Base-by-base conservation (phyloP, 2,329 filamentous ascomycete species). In the Pseudogymnoascus pannorum region DNA sequence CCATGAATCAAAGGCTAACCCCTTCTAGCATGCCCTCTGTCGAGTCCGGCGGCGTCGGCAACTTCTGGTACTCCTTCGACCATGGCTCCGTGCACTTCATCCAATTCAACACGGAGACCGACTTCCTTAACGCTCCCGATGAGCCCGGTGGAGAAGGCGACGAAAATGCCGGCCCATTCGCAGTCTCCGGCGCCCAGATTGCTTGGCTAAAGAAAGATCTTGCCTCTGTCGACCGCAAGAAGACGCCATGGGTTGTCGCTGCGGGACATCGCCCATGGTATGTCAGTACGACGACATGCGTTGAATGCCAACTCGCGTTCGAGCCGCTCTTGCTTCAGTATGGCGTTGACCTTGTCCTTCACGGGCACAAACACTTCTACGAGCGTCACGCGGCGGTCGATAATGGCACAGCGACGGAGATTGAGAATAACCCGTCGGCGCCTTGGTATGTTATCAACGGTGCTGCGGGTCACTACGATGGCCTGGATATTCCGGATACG, bases 1-100 rank as follows among this genome's bases (percentile, higher is more conserved):
- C 38, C 16, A 22, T 20, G 18, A 20, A 42, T 42, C 18, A 42
- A 22, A 42, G 12, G 7, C 68, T 76, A 79, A 65, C 70, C 79
- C 68, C 76, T 77, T 80, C 79, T 73, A 74, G 75, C 62, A 80
- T 79, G 75, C 76, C 78, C 1, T 78, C 78, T 22, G 62, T 64
- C 1, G 77, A 79, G 64, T 72, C 72, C 11, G 75, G 75, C 3
- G 78, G 78, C 35, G 75, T 79, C 7, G 72, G 74, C 59, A 80
- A 79, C 72, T 78, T 79, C 66, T 80, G 78, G 78, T 81, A 80
- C 70, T 79, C 75, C 2, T 81, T 42, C 66, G 78, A 81, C 70
- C 79, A 80, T 66, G 78, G 79, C 26, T 79, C 38, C 38, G 38
- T 42, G 16, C 38, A 42, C 38, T 42, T 42, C 16, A 78, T 75